Evolutionary conservation across 2,329 filamentous ascomycete species (phyloP).

Genomic region (Hymenoscyphus salicellus): DNA sequence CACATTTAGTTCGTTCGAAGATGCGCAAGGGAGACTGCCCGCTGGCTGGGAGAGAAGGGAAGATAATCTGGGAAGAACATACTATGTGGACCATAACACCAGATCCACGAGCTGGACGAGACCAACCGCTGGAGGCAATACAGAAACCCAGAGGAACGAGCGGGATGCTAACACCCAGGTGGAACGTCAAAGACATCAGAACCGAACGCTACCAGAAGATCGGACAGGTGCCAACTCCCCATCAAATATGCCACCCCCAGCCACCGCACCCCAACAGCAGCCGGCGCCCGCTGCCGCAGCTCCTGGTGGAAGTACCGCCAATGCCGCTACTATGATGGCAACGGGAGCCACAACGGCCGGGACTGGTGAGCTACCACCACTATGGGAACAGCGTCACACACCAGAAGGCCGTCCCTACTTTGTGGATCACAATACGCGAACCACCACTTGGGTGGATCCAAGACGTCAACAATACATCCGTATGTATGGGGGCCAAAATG

Average conservation of each 20-base stretch:
- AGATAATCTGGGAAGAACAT: conserved; percentile 90
- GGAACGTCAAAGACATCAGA: conserved; percentile 90
- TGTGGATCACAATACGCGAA: conserved; percentile 96
- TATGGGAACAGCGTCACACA: conserved; percentile 95
- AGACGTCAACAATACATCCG: conserved; percentile 96
- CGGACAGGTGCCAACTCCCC: conserved; percentile 91
- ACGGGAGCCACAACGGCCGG: conserved; percentile 93
- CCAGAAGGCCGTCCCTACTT: conserved; percentile 95
- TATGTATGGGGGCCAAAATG: conserved; percentile 90
- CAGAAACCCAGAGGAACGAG: conserved; percentile 71
- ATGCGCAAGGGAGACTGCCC: conserved; percentile 87
- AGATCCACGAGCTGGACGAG: conserved; percentile 95
- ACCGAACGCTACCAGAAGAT: conserved; percentile 92
- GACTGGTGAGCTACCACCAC: conserved; percentile 87
- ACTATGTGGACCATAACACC: conserved; percentile 98
- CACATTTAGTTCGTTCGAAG: conserved; percentile 88
- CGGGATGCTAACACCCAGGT: conserved; percentile 89
- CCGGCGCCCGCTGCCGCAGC: conserved; percentile 17
- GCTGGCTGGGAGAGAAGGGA: conserved; percentile 94
- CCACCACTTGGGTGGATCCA: conserved; percentile 97
- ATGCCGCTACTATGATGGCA: conserved; percentile 81
- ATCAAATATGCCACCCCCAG: conserved; percentile 58
- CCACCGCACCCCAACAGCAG: conserved; percentile 32
- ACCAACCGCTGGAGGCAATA: conserved; percentile 74
- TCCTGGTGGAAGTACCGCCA: conserved; percentile 38